Base-by-base conservation (phyloP, 768 basidiomycete genomes). In the Gloeopeniophorella convolvens region DNA sequence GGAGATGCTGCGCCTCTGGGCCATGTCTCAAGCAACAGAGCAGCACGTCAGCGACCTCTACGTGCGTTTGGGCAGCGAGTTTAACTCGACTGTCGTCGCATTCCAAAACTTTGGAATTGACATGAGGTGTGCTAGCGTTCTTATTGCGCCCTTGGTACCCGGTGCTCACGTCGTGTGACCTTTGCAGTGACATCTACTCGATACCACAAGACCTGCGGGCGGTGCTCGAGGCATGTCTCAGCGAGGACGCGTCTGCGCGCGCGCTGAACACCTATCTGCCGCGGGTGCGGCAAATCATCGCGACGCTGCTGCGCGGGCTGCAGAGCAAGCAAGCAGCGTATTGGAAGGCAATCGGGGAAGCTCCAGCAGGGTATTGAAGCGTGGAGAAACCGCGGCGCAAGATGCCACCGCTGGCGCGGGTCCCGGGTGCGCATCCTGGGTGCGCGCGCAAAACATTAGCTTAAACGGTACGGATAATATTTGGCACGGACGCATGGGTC, bases 11-110 rank as follows among this genome's bases (percentile, higher is more conserved):
- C 73, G 69, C 23, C 75, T 75, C 51, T 94, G 92, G 91, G 77
- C 82, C 42, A 54, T 67, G 1, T 70, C 73, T 3, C 70, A 76
- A 37, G 80, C 80, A 1, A 67, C 75, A 1, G 85, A 90, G 45
- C 70, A 67, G 12, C 72, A 89, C 61, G 90, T 98, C 60, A 90
- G 87, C 72, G 82, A 95, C 65, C 78, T 88, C 45, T 98, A 92
- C 65, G 88, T 98, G 46, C 77, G 81, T 59, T 78, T 96, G 13
- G 92, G 91, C 36, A 85, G 86, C 61, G 85, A 93, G 58, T 94
- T 96, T 72, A 92, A 93, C 65, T 68, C 75, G 2, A 83, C 83
- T 34, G 77, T 89, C 18, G 72, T 68, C 32, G 88, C 91, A 0
- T 96, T 98, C 62, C 74, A 78, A 9, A 69, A 72, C 28, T 78